These are phyloP conservation scores for Kluyveromyces starmeri DNA, from an alignment of 805 yeast genomes.

Conservation along the genomic window DNA sequence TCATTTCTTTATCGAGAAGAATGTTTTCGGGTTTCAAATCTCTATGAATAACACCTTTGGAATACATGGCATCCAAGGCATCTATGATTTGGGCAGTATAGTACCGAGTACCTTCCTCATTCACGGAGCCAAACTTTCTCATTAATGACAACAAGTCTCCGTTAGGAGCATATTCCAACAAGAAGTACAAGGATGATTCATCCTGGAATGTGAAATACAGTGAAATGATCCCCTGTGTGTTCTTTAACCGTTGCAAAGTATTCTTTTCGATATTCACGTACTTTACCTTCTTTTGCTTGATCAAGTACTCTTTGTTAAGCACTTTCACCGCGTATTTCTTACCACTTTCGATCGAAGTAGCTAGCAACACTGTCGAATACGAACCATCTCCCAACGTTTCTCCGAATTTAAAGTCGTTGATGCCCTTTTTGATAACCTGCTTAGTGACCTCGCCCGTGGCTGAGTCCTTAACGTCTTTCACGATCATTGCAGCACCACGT, in stretches of 20 bases:
- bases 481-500: slow-evolving; percentile 50
- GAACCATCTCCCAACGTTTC: slow-evolving; percentile 92
- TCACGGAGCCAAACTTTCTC: slow-evolving; percentile 60
- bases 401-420: slow-evolving; percentile 83
- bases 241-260: slow-evolving; percentile 60
- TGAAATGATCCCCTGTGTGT: slow-evolving; percentile 54
- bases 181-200: slow-evolving; percentile 61
- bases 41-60: slow-evolving; percentile 68
- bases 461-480: slow-evolving; percentile 36
- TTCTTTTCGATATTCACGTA: slow-evolving; percentile 79
- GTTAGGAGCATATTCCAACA: slow-evolving; percentile 68
- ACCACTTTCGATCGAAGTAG: slow-evolving; percentile 64
- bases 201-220: slow-evolving; percentile 76
- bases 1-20: slow-evolving; percentile 48
- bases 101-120: slow-evolving; percentile 58
- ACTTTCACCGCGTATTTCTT: slow-evolving; percentile 75
- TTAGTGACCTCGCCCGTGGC: slow-evolving; percentile 43
- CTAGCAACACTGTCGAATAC: slow-evolving; percentile 85
- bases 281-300: slow-evolving; percentile 74
- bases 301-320: slow-evolving; percentile 66
- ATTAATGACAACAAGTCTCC: slow-evolving; percentile 67
- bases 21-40: slow-evolving; percentile 83
- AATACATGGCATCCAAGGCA: slow-evolving; percentile 64
- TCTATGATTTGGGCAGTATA: slow-evolving; percentile 69
- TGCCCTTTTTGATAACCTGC: slow-evolving; percentile 44